Evolutionary conservation across 768 basidiomycete species (phyloP).

Genomic region (Amanita phalloides): DNA sequence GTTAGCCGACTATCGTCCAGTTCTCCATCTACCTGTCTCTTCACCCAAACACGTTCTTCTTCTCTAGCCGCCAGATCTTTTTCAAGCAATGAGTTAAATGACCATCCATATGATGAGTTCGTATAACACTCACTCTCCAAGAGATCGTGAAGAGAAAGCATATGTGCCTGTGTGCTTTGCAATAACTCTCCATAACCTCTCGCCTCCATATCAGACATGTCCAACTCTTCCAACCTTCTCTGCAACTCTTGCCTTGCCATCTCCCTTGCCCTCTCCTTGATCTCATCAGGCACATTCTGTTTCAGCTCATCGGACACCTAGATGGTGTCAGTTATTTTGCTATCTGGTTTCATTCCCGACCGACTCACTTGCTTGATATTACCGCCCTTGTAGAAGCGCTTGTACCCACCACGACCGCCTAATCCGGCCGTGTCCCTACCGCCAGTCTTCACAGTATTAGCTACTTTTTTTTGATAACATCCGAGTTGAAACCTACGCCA

Average conservation of each 20-base stretch:
- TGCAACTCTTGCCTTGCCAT: constrained; percentile 58
- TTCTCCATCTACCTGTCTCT: constrained; percentile 62
- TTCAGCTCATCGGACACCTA: constrained; percentile 45
- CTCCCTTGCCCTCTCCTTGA: constrained; percentile 52
- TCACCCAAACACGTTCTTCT: constrained; percentile 63
- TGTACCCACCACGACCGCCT: constrained; percentile 59
- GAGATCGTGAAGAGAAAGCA: constrained; percentile 46
- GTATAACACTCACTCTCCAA: constrained; percentile 44
- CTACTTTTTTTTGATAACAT: neutral
- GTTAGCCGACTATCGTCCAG: constrained; percentile 56
- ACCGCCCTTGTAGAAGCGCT: constrained; percentile 51
- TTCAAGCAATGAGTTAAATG: neutral
- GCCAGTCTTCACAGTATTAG: constrained; percentile 33
- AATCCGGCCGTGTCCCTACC: constrained; percentile 55
- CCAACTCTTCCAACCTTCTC: constrained; percentile 48
- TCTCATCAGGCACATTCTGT: constrained; percentile 45
- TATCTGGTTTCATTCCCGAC: neutral
- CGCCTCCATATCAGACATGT: constrained; percentile 47
- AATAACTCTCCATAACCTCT: constrained; percentile 43
- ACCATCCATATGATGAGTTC: neutral
- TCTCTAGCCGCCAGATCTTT: constrained; percentile 57
- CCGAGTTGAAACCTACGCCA: constrained; percentile 30
- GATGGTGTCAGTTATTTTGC: neutral
- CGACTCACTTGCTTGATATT: constrained; percentile 46
- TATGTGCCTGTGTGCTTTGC: constrained; percentile 46